Evolutionary conservation across 257 asterid genomes (phyloP).

Genomic region (Nicotiana attenuata): DNA sequence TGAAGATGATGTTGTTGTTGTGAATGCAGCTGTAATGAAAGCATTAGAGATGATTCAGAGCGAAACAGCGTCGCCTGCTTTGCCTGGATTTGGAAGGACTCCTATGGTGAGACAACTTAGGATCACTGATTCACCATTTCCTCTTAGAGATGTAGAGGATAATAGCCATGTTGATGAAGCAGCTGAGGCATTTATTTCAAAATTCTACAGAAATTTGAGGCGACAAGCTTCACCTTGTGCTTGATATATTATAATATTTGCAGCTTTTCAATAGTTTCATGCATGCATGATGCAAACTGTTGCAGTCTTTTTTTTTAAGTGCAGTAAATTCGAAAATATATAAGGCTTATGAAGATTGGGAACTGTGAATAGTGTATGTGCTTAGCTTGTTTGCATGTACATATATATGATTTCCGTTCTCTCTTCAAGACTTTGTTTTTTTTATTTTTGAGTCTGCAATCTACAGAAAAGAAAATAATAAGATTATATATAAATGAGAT

Average conservation of each 20-base stretch:
- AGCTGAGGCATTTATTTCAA: constrained; percentile 51
- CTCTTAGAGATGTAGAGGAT: constrained; percentile 27
- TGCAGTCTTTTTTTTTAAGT: too few species aligned
- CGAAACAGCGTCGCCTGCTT: constrained; percentile 61
- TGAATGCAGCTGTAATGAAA: constrained; percentile 17
- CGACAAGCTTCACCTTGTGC: constrained; percentile 25
- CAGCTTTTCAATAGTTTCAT: neutral
- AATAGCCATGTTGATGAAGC: constrained; percentile 54
- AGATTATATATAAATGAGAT: neutral
- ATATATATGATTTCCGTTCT: constrained; percentile 8
- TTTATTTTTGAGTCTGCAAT: neutral
- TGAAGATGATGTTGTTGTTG: constrained; percentile 31
- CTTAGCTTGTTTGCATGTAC: neutral
- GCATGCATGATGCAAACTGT: neutral
- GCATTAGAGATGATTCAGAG: constrained; percentile 47
- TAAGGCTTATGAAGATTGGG: neutral
- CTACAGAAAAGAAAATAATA: neutral
- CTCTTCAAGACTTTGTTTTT: neutral
- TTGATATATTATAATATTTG: neutral
- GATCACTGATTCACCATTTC: constrained; percentile 66
- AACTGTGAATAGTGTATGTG: constrained; percentile 6
- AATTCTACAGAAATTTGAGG: constrained; percentile 57
- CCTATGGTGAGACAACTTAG: constrained; percentile 74
- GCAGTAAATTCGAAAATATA: neutral
- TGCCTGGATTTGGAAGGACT: constrained; percentile 65